Evolutionary conservation across 139 green algal genomes (phyloP).

Genomic region (Volvox reticuliferus): DNA sequence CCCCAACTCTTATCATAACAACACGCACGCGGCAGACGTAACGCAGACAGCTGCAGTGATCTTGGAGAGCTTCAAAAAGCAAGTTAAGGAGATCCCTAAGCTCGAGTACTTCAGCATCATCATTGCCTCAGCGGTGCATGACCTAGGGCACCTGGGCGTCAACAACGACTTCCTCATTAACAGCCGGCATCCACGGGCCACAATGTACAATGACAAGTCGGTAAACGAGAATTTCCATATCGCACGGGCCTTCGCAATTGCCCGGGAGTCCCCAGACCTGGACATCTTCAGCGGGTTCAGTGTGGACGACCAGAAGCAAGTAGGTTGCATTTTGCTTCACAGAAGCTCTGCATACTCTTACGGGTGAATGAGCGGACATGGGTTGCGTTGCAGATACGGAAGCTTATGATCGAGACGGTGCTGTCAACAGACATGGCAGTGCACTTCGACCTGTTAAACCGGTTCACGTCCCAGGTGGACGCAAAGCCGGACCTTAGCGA

Average conservation of each 20-base stretch:
- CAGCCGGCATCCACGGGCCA: slow-evolving; percentile 63
- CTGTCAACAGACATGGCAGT: slow-evolving; percentile 80
- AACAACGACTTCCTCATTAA: slow-evolving; percentile 81
- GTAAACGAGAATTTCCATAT: slow-evolving; percentile 79
- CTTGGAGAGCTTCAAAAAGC: slow-evolving; percentile 54
- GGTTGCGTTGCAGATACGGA: slow-evolving; percentile 56
- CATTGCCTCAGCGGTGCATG: slow-evolving; percentile 72
- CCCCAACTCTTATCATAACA: slow-evolving; percentile 79
- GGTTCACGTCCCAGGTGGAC: slow-evolving; percentile 59
- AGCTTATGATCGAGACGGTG: slow-evolving; percentile 74
- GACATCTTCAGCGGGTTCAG: slow-evolving; percentile 66
- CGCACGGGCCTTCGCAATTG: slow-evolving; percentile 65
- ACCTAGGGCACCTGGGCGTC: slow-evolving; percentile 74
- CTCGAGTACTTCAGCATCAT: slow-evolving; percentile 74
- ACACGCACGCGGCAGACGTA: slow-evolving; percentile 77
- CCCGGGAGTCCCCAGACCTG: slow-evolving; percentile 45
- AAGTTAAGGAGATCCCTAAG: slow-evolving; percentile 56
- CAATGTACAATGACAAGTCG: slow-evolving; percentile 74
- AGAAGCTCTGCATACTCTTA: neutral
- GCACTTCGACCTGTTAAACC: slow-evolving; percentile 74
- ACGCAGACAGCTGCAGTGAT: slow-evolving; percentile 75
- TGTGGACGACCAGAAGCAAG: slow-evolving; percentile 66
- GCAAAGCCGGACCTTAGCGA: slow-evolving; percentile 53
- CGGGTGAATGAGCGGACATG: neutral
- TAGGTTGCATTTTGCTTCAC: slow-evolving; percentile 4